Evolutionary conservation across 768 basidiomycete species (phyloP).

Genomic region (Tubosaeta sp.): DNA sequence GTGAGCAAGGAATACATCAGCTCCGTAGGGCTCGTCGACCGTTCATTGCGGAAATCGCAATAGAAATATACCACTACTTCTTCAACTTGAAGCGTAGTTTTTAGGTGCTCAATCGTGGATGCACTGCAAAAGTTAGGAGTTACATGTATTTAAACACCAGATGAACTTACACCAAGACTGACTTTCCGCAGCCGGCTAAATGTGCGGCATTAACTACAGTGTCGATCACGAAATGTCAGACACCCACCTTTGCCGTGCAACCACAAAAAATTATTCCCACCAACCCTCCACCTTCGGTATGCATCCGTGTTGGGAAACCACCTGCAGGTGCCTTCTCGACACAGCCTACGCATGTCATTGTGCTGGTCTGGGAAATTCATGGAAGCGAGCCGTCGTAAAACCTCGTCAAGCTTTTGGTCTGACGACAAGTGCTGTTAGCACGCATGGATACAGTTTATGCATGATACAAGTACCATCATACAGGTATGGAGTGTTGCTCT

Average conservation of each 20-base stretch:
- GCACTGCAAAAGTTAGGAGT: not conserved
- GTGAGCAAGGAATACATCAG: not conserved
- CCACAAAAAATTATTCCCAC: not conserved
- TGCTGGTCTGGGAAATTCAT: not conserved
- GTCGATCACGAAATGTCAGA: not conserved
- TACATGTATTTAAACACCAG: not conserved
- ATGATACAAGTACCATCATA: too few relatives aligned
- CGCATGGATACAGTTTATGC: too few relatives aligned
- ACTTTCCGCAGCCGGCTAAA: constrained; percentile 2
- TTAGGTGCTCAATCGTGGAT: constrained; percentile 2
- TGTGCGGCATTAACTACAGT: not conserved
- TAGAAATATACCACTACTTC: constrained; percentile 1
- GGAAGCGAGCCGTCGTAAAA: not conserved
- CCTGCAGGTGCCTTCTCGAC: constrained; percentile 1
- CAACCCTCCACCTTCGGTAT: not conserved
- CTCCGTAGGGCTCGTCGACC: not conserved
- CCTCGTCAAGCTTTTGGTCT: constrained; percentile 1
- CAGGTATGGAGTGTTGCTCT: too few relatives aligned
- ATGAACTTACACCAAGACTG: not conserved
- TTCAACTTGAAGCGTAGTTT: not conserved
- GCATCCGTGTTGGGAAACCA: not conserved
- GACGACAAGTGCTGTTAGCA: not conserved
- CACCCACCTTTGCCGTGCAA: not conserved
- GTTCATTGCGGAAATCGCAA: constrained; percentile 1
- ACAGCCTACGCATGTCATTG: not conserved